Evolutionary conservation across 129 eudicot species (phyloP).

Genomic region (Flaveria robusta): DNA sequence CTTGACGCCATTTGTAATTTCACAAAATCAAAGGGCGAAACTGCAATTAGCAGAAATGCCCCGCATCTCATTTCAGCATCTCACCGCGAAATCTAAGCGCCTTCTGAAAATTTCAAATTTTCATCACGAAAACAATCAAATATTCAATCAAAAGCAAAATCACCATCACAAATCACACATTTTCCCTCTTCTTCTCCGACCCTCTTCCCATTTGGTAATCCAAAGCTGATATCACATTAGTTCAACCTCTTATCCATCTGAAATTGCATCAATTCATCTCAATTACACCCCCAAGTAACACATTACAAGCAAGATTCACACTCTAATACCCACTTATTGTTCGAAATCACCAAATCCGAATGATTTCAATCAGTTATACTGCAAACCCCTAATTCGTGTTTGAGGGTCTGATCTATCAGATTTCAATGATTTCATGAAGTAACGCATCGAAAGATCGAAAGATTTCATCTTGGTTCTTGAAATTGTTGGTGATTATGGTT

Average conservation of each 20-base stretch:
- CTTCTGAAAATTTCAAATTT: conserved; percentile 21
- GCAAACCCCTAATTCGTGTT: conserved; percentile 21
- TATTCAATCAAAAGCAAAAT: conserved; percentile 13
- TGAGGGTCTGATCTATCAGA: not conserved
- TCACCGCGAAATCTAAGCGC: conserved; percentile 41
- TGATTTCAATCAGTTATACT: conserved; percentile 7
- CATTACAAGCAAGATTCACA: conserved; percentile 4
- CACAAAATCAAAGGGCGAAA: not conserved
- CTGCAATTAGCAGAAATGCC: not conserved
- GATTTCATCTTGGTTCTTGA: not conserved
- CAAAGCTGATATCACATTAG: conserved; percentile 1
- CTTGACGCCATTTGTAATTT: not conserved
- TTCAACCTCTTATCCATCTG: conserved; percentile 10
- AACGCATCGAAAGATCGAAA: not conserved
- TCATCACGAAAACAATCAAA: conserved; percentile 29
- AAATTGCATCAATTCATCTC: conserved; percentile 17
- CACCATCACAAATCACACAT: not conserved
- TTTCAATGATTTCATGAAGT: conserved; percentile 7
- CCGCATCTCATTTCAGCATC: conserved; percentile 14
- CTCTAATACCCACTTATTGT: not conserved
- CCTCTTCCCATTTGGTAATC: conserved; percentile 1
- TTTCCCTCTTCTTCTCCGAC: conserved; percentile 18
- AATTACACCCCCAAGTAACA: conserved; percentile 16
- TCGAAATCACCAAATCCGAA: not conserved
- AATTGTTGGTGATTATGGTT: conserved; percentile 52